Conservation (phyloP, 116 monocot species). For the Papilionanthe hybrid region DNA sequence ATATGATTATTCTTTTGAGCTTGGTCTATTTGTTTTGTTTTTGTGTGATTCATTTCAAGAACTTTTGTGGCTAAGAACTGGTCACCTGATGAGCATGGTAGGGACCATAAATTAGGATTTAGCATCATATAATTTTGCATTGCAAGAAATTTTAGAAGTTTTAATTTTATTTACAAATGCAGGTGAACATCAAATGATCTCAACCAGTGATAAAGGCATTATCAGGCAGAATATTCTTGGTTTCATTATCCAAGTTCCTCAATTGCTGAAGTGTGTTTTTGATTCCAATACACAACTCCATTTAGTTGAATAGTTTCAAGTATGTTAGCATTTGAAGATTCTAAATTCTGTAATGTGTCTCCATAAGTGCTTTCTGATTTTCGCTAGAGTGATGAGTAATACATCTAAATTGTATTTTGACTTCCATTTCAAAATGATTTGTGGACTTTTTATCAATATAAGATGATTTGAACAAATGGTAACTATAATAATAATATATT, state of each 20-base stretch:
- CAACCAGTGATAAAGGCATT: conserved; percentile 54
- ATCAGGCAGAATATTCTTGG: conserved; percentile 78
- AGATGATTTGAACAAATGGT: too few species aligned
- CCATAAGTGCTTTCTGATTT: not conserved
- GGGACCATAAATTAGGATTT: not conserved
- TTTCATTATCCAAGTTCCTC: conserved; percentile 75
- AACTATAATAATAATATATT: too few species aligned
- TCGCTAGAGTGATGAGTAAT: not conserved
- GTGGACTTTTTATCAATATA: too few species aligned
- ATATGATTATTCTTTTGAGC: not conserved
- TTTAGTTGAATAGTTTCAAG: not conserved
- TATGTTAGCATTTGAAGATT: not conserved
- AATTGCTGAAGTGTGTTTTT: conserved; percentile 60
- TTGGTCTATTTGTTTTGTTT: not conserved
- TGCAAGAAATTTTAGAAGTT: not conserved
- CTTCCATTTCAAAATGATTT: too few species aligned
- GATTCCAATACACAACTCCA: not conserved
- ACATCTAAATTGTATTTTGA: too few species aligned
- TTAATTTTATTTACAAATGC: not conserved
- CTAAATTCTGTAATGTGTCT: not conserved
- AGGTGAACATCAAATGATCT: conserved; percentile 62
- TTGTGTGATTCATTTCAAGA: conserved; percentile 60
- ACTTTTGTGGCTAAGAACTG: conserved; percentile 92
- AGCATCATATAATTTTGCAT: not conserved
- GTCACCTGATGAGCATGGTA: conserved; percentile 80